These are phyloP conservation scores for Backusella macrospora DNA, from an alignment of 192 early-diverging fungal genomes.

Conservation along the genomic window DNA sequence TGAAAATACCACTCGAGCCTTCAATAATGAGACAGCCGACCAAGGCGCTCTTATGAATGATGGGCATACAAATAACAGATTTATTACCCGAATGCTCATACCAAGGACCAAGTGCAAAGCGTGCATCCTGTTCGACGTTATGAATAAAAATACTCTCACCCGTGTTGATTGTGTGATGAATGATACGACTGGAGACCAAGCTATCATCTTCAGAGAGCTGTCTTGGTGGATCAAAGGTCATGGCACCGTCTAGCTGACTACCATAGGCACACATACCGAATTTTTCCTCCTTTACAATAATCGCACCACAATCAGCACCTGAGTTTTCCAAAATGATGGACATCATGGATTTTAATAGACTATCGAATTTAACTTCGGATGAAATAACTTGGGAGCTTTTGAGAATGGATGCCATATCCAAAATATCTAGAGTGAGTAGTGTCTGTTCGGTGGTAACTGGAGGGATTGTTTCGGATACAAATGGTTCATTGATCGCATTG, in stretches of 20 bases:
- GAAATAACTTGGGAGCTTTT: constrained; percentile 43
- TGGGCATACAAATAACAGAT: constrained; percentile 52
- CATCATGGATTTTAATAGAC: constrained; percentile 42
- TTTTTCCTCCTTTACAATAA: constrained; percentile 41
- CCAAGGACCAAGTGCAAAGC: constrained; percentile 40
- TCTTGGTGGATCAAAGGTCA: constrained; percentile 39
- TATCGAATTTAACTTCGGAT: constrained; percentile 42
- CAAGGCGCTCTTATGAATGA: constrained; percentile 47
- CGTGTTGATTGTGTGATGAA: constrained; percentile 35
- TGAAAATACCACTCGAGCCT: constrained; percentile 44
- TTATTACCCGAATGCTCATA: constrained; percentile 41
- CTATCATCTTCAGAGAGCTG: constrained; percentile 31
- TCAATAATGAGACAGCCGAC: constrained; percentile 52
- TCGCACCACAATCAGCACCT: constrained; percentile 39
- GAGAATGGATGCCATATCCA: constrained; percentile 40
- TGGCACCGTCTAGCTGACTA: constrained; percentile 29
- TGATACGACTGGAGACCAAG: constrained; percentile 37
- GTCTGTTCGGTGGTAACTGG: constrained; percentile 38
- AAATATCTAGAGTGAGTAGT: constrained; percentile 34
- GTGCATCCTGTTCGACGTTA: constrained; percentile 32
- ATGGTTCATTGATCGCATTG: constrained; percentile 16
- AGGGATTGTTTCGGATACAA: constrained; percentile 20
- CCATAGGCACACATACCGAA: constrained; percentile 40
- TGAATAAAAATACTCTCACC: constrained; percentile 35
- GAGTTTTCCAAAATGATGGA: constrained; percentile 42